Evolutionary conservation across 2,329 filamentous ascomycete species (phyloP).

Genomic region (Ploettnerulaceae sp.): DNA sequence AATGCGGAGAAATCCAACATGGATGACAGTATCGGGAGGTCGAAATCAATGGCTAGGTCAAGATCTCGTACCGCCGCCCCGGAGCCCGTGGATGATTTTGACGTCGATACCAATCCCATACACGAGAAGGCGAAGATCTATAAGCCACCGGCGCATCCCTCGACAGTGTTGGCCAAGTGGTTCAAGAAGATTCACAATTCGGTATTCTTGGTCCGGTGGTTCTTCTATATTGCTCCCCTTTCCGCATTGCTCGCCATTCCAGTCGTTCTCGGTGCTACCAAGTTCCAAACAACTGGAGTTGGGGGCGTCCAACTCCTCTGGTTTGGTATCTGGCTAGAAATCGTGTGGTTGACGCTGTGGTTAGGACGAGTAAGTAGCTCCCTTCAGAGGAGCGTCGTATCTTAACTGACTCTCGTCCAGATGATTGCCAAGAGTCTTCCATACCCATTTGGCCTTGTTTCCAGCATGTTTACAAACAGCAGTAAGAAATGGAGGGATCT

Average conservation of each 20-base stretch:
- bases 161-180: conserved; percentile 56
- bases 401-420: conserved; percentile 29
- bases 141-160: conserved; percentile 58
- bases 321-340: conserved; percentile 95
- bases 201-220: conserved; percentile 62
- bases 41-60: conserved; percentile 36
- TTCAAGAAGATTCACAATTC: conserved; percentile 62
- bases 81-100: conserved; percentile 55
- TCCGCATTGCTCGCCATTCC: conserved; percentile 62
- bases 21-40: conserved; percentile 34
- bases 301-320: conserved; percentile 77
- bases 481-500: conserved; percentile 92
- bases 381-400: not conserved
- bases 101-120: conserved; percentile 54
- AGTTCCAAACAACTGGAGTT: conserved; percentile 54
- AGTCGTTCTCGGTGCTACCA: conserved; percentile 57
- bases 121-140: conserved; percentile 63
- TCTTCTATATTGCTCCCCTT: conserved; percentile 65
- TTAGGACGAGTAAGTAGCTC: conserved; percentile 50
- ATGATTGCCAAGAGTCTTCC: conserved; percentile 62
- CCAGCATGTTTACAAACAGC: conserved; percentile 75
- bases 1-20: conserved; percentile 20
- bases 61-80: conserved; percentile 47
- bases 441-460: conserved; percentile 54
- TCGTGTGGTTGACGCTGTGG: conserved; percentile 90